Evolutionary conservation across 352 stramenopile genomes (phyloP), one percentile per base, ranked within the genome.

Genomic region (Pythium volutum): DNA sequence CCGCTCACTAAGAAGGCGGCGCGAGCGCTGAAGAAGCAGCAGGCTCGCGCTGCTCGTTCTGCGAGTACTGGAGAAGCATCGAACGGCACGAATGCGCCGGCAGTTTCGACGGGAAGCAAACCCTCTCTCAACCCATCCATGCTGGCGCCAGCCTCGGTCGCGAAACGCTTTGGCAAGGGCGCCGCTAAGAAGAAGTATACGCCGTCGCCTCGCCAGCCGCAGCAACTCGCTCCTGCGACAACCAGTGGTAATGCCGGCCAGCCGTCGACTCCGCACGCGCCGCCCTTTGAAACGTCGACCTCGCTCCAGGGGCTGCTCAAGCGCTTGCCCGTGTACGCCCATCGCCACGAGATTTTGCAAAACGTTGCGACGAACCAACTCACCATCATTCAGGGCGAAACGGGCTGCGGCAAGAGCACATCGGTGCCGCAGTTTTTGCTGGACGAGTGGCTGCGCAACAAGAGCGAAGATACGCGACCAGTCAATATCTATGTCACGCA

Each of bases 401-500:
- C 89, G 27, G 96, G 97, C 6, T 99, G 96, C 67, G 97, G 97
- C n/a, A 99, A 99, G 74, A 97, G 79, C 59, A 98, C 88, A 9
- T 88, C 93, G 8, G 87, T 99, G 5, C 97, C 97, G 22, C 80
- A 97, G 48, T 98, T 99, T 69, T 69, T 99, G 20, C 76, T 98
- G 9, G 81, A 97, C 64, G 69, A 80, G 7, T 66, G 68, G 42
- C 33, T 75, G 15, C 45, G 46, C 4, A 46, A 45, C 2, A 53
- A 18, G 36, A 43, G 57, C 6, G 18, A 52, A 2, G 62, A 52
- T 22, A 55, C 86, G 67, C 68, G 83, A 4, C 73, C 79, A 8
- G 75, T 95, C 16, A 98, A 98, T 59, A 97, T 98, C 50, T 98
- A 98, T 45, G 87, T 98, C 33, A 98, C 92, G 10, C 97, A 99